Conservation (phyloP, 176 grass and related monocot genomes). For the Phyllostachys edulis region DNA sequence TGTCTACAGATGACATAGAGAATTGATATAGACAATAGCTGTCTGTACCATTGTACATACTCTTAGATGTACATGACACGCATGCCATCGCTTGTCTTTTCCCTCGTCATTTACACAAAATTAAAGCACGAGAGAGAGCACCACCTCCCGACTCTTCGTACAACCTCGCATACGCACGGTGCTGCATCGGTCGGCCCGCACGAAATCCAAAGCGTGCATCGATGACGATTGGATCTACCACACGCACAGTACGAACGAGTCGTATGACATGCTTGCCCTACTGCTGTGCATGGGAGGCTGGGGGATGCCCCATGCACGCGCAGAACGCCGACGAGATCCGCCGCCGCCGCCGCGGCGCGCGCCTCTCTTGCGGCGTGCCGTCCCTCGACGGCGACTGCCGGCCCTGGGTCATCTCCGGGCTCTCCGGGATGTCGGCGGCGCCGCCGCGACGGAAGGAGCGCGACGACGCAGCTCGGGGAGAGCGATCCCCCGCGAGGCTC, state of each 20-base stretch:
- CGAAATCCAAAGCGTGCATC: not conserved
- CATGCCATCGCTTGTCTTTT: not conserved
- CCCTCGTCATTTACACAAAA: not conserved
- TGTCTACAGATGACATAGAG: no score
- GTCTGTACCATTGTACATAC: no score
- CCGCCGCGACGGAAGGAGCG: not conserved
- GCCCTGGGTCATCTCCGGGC: not conserved
- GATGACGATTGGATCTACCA: not conserved
- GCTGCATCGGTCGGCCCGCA: not conserved
- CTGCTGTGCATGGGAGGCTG: constrained; percentile 26
- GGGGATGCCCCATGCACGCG: constrained; percentile 38
- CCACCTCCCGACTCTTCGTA: no score
- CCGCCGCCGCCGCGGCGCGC: not conserved
- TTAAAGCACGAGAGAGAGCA: not conserved
- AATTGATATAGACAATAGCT: no score
- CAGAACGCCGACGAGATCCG: constrained; percentile 43
- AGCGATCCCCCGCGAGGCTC: not conserved
- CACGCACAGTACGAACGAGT: not conserved
- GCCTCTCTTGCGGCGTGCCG: constrained; percentile 1
- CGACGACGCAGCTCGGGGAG: not conserved
- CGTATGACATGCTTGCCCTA: not conserved
- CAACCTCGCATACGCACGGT: not conserved
- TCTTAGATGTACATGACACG: not conserved
- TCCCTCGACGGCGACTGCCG: not conserved
- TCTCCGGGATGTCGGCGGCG: constrained; percentile 1